A percentile compares a stretch with the other conserved stretches of the same genome.
Evolutionary conservation across 169 alveolate genomes (phyloP).

Genomic region (Cryptosporidium sp.): DNA sequence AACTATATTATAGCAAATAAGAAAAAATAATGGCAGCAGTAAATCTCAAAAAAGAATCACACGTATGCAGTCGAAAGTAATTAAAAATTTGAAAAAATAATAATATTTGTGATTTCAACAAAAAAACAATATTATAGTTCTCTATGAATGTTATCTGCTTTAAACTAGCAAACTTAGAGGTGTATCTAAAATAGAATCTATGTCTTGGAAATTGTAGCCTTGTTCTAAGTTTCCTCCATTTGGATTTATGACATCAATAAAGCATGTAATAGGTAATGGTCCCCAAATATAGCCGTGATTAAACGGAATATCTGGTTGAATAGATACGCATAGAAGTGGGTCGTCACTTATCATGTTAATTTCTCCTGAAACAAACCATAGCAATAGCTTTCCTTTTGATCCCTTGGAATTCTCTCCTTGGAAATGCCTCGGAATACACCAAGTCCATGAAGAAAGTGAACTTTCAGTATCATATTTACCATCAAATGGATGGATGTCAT

Average conservation of each 20-base stretch:
- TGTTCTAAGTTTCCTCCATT: conserved; percentile 9
- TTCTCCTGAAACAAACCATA: conserved; percentile 60
- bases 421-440: conserved; percentile 73
- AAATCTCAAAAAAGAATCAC: background rate
- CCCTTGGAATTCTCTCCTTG: conserved; percentile 35
- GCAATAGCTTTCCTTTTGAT: conserved; percentile 47
- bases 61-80: background rate
- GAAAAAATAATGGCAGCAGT: background rate
- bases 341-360: conserved; percentile 39
- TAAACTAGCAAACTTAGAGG: conserved; percentile 48
- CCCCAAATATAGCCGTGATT: conserved; percentile 70
- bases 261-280: conserved; percentile 71
- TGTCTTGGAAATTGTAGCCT: conserved; percentile 17
- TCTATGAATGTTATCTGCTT: background rate
- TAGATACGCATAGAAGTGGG: conserved; percentile 53
- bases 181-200: conserved; percentile 56
- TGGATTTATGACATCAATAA: conserved; percentile 24
- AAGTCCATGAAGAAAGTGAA: conserved; percentile 57
- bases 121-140: background rate
- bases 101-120: background rate
- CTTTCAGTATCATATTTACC: conserved; percentile 39
- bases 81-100: background rate
- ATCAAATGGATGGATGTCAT: conserved; percentile 56
- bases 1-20: background rate
- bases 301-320: conserved; percentile 66